Evolutionary conservation across 2,329 filamentous ascomycete genomes (phyloP), one percentile per base, ranked within the genome.

Genomic region (Colletotrichum eremochloae): DNA sequence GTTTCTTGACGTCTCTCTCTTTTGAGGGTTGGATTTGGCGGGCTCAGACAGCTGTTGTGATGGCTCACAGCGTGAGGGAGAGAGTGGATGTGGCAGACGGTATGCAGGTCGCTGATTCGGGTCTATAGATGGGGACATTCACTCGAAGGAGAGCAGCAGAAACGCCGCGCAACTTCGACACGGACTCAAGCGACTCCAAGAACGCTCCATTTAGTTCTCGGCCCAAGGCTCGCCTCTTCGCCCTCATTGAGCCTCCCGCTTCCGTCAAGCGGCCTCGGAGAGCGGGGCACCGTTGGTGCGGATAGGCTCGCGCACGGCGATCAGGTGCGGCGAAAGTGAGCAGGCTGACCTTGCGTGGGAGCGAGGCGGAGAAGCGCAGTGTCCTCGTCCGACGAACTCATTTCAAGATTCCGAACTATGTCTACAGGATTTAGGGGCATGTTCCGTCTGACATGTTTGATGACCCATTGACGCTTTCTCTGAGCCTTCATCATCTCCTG

Each of bases 291-390:
- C 93, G 78, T 96, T 88, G 75, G 97, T 92, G 77, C 92, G 89
- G 78, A 97, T 97, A 67, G 95, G 90, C 83, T 97, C 95, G 52
- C 95, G 89, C 58, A 95, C 93, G 67, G 92, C 94, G 53, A 95
- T 89, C 12, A 97, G 88, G 79, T 97, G 95, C 14, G 95, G 95
- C 46, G 93, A 96, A 24, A 1, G 93, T 97, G 80, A 94, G 97
- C 1, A 95, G 90, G 50, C 95, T 95, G 36, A 96, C 81, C 80
- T 81, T 72, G 74, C 83, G 70, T 74, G 81, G 73, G 72, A 75
- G 62, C 62, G 79, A 66, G 76, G 63, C 67, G 0, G 71, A 40
- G 14, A 64, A 71, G 8, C 42, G 18, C 44, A 8, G 11, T n/a
- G 3, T 38, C 46, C 20, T 61, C 36, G 3, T 31, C 56, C 24